Evolutionary conservation across 1,284 basidiomycete species (phyloP), one percentile per base, ranked within the genome.

Genomic region (Phlebopus sp.): DNA sequence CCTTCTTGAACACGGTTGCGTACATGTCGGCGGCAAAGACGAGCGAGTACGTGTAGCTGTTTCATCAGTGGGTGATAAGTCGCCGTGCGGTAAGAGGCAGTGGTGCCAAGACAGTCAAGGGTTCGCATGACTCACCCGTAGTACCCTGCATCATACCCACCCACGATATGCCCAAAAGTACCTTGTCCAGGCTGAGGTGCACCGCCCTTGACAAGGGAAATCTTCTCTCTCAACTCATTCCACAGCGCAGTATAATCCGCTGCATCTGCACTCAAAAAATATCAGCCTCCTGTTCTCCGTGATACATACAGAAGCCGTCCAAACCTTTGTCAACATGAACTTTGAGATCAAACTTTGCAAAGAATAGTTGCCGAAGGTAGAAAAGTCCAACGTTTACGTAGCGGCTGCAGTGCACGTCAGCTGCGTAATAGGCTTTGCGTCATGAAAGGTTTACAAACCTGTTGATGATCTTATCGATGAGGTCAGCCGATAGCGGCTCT

Each of bases 101-200:
- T 30, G 27, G 30, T 47, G 43, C 32, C 34, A 42, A 29, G 19
- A 9, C 18, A 4, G 29, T n/a, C 14, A 35, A 4, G 3, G 18
- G 17, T 9, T 23, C 11, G 13, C 18, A 38, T 21, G 42, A 41
- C 42, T 89, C 86, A 55, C 81, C 89, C 56, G 81, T 91, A 91
- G 62, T 90, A 90, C 11, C 88, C 87, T 9, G 84, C 86, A 56
- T 89, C 86, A 55, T 90, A 88, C 10, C 84, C 86, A 11, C 83
- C 81, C 14, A 80, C 79, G 46, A 90, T 81, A 61, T 90, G 86
- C 1, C 75, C 81, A 58, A 90, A 89, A 1, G 78, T 71, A 30
- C 72, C 77, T 64, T 91, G 88, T 1, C 87, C 90, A 30, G 86
- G 81, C 11, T 44, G 46, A 37, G 73, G 73, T 51, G 79, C 77